Evolutionary conservation across 73 alveolate genomes (phyloP), one percentile per base, ranked within the genome.

Genomic region (Paramecium bursaria): DNA sequence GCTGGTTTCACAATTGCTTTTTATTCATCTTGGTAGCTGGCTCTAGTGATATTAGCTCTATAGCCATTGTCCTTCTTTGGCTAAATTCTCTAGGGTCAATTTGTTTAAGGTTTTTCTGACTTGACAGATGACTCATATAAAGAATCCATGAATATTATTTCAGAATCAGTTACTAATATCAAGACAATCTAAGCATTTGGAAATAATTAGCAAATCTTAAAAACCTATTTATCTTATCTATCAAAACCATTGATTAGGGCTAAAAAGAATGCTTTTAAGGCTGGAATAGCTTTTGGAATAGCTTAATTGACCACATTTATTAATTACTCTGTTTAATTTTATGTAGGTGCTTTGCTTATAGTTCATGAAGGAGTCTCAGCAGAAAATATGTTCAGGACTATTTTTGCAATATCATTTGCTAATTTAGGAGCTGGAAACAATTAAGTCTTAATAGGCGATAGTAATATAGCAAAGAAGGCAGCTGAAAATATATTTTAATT

Each of bases 181-280:
- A 87, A 93, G 75, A 95, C 99, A 4, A 90, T 92, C 30, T 88
- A 88, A 25, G 46, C 95, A 15, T 93, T 91, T 88, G 94, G 94
- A 21, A 73, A 91, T 39, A 97, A 95, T 75, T 33, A 92, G 4
- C 50, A 60, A 30, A 42, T 94, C 10, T 88, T 92, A 19, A 53
- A 80, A 35, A 54, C 88, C 42, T 94, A 92, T 74, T 50, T 50
- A 9, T 48, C 27, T 48, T 39, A 73, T 25, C 51, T 92, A 4
- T 50, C 31, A 11, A 15, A 22, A 6, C 88, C 87, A 1, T 53
- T 85, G 3, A 1, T 79, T 67, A 46, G 48, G 26, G 88, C 85
- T 1, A 57, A 73, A 4, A 75, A 52, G n/a, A 91, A 85, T 50
- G 94, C 93, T 22, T 75, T 82, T 33, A 42, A 47, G 6, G 54